phyloP scores from a whole-genome alignment of 2,329 filamentous ascomycete genomes.

The Talaromyces rugulosus region DNA sequence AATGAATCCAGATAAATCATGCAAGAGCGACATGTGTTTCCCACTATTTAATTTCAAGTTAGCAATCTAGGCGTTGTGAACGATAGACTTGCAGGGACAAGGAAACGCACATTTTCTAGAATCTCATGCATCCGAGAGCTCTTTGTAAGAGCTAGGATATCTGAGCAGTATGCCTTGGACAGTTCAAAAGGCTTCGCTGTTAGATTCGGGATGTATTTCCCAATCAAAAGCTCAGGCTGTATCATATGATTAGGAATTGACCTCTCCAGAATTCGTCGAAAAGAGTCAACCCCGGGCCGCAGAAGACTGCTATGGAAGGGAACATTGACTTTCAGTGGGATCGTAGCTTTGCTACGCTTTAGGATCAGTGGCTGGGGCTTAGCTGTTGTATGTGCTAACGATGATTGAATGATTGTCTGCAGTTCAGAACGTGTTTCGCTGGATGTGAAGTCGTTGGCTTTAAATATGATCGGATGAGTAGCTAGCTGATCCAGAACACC shows the following conservation, averaged over 20 bases:
- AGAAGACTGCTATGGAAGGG: constrained; percentile 99
- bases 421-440: not conserved
- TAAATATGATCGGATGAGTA: constrained; percentile 11
- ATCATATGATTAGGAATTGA: constrained; percentile 99
- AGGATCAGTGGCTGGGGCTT: constrained; percentile 65
- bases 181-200: constrained; percentile 95
- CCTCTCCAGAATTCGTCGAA: constrained; percentile 96
- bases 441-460: not conserved
- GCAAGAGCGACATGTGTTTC: not conserved
- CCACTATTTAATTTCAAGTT: not conserved
- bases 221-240: constrained; percentile 90
- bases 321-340: constrained; percentile 95
- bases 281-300: constrained; percentile 95
- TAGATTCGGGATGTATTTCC: constrained; percentile 99
- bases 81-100: too few species aligned
- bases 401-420: not conserved
- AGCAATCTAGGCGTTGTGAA: too few species aligned
- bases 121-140: constrained; percentile 51
- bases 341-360: constrained; percentile 91
- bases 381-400: not conserved
- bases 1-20: too few species aligned
- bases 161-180: constrained; percentile 98
- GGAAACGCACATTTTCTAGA: constrained; percentile 59
- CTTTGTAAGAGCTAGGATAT: constrained; percentile 92
- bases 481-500: not conserved